Evolutionary conservation across 768 basidiomycete genomes (phyloP), one percentile per base, ranked within the genome.

Genomic region (Pulveroboletus sp.): DNA sequence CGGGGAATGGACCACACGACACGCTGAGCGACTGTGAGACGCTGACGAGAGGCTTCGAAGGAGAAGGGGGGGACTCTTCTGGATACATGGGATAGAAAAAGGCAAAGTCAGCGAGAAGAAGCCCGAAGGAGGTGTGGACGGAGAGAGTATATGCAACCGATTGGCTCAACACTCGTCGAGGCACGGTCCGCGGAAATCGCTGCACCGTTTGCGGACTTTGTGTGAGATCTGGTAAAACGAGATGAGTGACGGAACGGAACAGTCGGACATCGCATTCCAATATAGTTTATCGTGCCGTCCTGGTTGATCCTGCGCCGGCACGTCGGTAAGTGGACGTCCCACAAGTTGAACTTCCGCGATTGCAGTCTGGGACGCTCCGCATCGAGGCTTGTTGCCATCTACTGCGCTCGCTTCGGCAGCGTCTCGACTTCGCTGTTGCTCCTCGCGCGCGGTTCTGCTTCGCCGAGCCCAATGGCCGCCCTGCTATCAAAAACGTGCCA

Each of bases 151-250:
- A 57, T 51, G 51, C 53, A 56, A 63, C 51, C 52, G 61, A 65
- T 56, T 57, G 58, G 51, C 26, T 53, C 50, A 43, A 50, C 42
- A 20, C 50, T 59, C 54, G 57, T 53, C 32, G 44, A 49, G 20
- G 35, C 9, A 63, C 53, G 19, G 45, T 65, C 64, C 64, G 64
- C 64, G 64, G 64, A 64, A 68, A 68, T 62, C 64, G 58, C 59
- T 45, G 46, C 31, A 27, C 55, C 49, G 43, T 57, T 54, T 64
- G 59, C 51, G 53, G 64, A 52, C 37, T 46, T 54, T 45, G 57
- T 36, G 49, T 49, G 58, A 60, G 63, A 67, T 65, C 65, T 49
- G 26, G 43, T 11, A 42, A 43, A 34, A 29, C 42, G 43, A 62
- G 50, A 61, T 60, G 43, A 24, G 37, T 31, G 27, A 23, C 30